Base-by-base conservation (phyloP, 331 rosid genomes). In the Arachis monticola region DNA sequence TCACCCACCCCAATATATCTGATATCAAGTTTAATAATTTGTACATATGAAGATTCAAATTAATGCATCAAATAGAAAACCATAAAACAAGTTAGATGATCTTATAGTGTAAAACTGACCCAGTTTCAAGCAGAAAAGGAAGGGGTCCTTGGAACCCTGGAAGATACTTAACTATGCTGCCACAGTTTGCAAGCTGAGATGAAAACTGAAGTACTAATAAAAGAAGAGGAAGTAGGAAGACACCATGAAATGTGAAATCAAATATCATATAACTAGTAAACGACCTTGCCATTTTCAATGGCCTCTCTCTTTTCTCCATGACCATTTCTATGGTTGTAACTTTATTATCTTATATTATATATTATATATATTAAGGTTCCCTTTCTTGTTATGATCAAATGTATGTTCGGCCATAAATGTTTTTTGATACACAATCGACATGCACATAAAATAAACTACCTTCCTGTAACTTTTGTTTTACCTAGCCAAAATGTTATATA, bases 1-100 rank as follows among this genome's bases (percentile, higher is more conserved):
- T 89, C 92, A 41, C 81, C 85, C 0, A 87, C 90, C 42, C 84
- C 90, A 32, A 87, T 79, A 10, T 89, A 89, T 55, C 92, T 85
- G 47, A 32, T 38, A 38, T 17, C 30, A 27, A 27, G 30, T 27
- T 27, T 27, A 27, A 27, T 27, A 1, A 27, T 27, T 27, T 27
- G 30, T 27, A 27, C 30, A 27, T 27, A 27, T 27, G 30, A 27
- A 35, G 48, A 17, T n/a, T 6, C 50, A 13, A 73, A 48, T 13
- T 0, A 27, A 27, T 27, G 30, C 30, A 27, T 27, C 30, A 27
- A 27, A 27, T 27, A 27, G 30, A 27, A 27, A 13, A 27, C 30
- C 30, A 0, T 27, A 27, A 27, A 27, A 27, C 30, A 27, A 27
- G 30, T 27, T 27, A 27, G 30, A 27, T 27, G 30, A 27, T 27